Evolutionary conservation across 192 early-diverging fungal species (phyloP).

Genomic region (Umbelopsis vinacea): DNA sequence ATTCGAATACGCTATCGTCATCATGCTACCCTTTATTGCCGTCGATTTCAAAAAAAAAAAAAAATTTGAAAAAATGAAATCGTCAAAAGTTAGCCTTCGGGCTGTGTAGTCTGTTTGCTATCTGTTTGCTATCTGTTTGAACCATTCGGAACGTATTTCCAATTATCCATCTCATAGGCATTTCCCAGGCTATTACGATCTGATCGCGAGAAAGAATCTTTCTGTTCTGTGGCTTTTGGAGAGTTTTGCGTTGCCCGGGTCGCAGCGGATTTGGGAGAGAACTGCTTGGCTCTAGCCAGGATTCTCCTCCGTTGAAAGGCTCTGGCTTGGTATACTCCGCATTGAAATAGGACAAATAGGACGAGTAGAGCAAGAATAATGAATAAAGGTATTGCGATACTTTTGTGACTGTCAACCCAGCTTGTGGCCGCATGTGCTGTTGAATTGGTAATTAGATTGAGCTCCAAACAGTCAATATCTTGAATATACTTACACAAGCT

Average conservation of each 20-base stretch:
- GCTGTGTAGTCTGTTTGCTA: no score
- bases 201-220: neutral
- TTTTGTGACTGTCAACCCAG: slow-evolving; percentile 52
- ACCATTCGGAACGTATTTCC: neutral
- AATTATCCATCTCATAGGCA: neutral
- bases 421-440: slow-evolving; percentile 35
- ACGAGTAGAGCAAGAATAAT: slow-evolving; percentile 44
- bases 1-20: no score
- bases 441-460: neutral
- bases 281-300: neutral
- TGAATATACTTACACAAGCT: slow-evolving; percentile 35
- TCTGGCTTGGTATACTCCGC: slow-evolving; percentile 8
- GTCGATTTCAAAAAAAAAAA: no score
- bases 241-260: neutral
- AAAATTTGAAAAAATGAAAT: no score
- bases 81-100: no score
- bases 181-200: neutral
- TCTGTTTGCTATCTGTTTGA: no score
- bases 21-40: no score
- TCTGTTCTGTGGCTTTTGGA: neutral
- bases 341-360: slow-evolving; percentile 35
- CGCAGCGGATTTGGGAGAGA: neutral
- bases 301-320: slow-evolving; percentile 1
- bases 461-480: neutral
- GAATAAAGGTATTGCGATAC: slow-evolving; percentile 50